These are phyloP conservation scores for Selaginella moellendorffii DNA, from an alignment of 75 land plant genomes.

Conservation along the genomic window DNA sequence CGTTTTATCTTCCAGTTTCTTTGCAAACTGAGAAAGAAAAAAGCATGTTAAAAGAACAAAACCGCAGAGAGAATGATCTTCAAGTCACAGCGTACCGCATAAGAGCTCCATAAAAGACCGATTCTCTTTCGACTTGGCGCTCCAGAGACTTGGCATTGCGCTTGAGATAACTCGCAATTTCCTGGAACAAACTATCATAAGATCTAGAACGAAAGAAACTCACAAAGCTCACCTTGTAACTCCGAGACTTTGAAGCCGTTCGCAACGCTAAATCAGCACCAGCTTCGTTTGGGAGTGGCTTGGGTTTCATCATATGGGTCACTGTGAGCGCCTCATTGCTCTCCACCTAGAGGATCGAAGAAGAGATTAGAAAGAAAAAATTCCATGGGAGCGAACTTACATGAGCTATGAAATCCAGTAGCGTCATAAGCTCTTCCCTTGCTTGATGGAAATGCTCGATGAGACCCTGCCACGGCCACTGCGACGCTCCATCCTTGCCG, in stretches of 20 bases:
- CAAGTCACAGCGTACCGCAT: constrained; percentile 42
- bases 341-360: constrained; percentile 76
- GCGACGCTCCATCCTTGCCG: constrained; percentile 12
- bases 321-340: constrained; percentile 90
- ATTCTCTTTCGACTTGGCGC: constrained; percentile 76
- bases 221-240: constrained; percentile 61
- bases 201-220: too few relatives aligned
- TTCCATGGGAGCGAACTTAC: background rate
- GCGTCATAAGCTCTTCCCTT: constrained; percentile 67
- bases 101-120: constrained; percentile 85
- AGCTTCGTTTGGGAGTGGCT: constrained; percentile 61
- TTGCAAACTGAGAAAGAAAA: constrained; percentile 51
- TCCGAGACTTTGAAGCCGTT: constrained; percentile 70
- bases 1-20: constrained; percentile 96
- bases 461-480: constrained; percentile 80
- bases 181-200: background rate
- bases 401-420: constrained; percentile 42
- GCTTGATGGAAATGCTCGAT: constrained; percentile 79
- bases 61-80: background rate
- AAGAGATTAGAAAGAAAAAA: background rate
- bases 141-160: constrained; percentile 88
- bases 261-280: constrained; percentile 67
- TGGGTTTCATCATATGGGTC: constrained; percentile 75
- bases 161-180: constrained; percentile 18
- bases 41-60: background rate